Conservation (phyloP, 2,329 filamentous ascomycete species). For the Calonectria henricotiae region DNA sequence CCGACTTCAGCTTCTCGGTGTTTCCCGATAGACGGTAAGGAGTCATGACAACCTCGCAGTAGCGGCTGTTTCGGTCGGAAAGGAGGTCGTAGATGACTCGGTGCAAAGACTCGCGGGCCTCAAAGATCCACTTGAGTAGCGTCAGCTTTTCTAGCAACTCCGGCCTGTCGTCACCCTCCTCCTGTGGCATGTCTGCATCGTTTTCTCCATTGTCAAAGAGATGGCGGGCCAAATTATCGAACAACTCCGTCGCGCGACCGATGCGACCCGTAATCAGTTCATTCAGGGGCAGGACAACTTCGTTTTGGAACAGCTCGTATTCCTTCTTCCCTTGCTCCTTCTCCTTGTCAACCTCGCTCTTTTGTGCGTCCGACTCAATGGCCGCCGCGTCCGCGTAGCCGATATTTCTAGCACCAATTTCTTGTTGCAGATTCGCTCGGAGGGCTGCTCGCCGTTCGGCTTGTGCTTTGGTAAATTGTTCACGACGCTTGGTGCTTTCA, state of each 20-base stretch:
- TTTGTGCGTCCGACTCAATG: conserved; percentile 83
- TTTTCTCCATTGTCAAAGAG: conserved; percentile 78
- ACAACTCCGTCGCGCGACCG: conserved; percentile 80
- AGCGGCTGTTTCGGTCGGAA: conserved; percentile 88
- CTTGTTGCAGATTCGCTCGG: conserved; percentile 82
- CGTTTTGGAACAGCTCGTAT: conserved; percentile 88
- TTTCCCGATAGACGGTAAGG: conserved; percentile 85
- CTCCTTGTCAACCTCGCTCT: conserved; percentile 78
- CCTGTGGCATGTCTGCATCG: conserved; percentile 87
- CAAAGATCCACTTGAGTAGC: conserved; percentile 96
- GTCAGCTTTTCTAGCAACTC: conserved; percentile 96
- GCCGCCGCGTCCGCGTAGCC: conserved; percentile 87
- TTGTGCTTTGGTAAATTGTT: conserved; percentile 69
- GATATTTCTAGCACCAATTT: conserved; percentile 84
- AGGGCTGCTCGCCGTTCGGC: conserved; percentile 75
- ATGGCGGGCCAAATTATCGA: conserved; percentile 81
- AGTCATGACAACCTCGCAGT: conserved; percentile 85
- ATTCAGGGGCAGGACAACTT: conserved; percentile 88
- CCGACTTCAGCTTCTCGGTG: conserved; percentile 84
- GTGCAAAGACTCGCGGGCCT: conserved; percentile 90
- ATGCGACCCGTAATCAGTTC: conserved; percentile 85
- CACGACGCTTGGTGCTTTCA: conserved; percentile 72
- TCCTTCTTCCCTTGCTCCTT: conserved; percentile 84
- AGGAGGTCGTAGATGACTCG: conserved; percentile 89
- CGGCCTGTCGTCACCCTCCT: conserved; percentile 95